These are phyloP conservation scores for Lachnellula willkommii DNA, from an alignment of 2,329 filamentous ascomycete genomes.

Conservation along the genomic window DNA sequence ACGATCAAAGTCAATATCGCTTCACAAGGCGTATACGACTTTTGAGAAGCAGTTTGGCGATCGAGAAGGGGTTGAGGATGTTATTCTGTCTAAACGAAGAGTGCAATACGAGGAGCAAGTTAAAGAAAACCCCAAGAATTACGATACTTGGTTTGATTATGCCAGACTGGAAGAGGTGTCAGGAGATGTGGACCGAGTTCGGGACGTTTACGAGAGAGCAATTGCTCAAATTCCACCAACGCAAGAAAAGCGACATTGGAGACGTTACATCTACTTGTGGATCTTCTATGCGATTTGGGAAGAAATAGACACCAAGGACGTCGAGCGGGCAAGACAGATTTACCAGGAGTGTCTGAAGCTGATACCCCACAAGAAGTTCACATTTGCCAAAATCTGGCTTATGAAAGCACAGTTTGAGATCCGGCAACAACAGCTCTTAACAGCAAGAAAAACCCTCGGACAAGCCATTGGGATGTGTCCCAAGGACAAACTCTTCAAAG, in stretches of 20 bases:
- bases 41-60: slow-evolving; percentile 99
- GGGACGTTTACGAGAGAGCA: slow-evolving; percentile 91
- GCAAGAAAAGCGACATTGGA: slow-evolving; percentile 95
- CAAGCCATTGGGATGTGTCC: slow-evolving; percentile 90
- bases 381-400: slow-evolving; percentile 94
- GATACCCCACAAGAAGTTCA: slow-evolving; percentile 94
- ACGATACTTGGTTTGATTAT: slow-evolving; percentile 96
- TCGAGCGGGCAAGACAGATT: slow-evolving; percentile 76
- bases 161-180: slow-evolving; percentile 83
- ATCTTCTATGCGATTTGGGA: slow-evolving; percentile 96
- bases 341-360: slow-evolving; percentile 84
- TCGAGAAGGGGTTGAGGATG: slow-evolving; percentile 86
- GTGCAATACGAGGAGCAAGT: slow-evolving; percentile 93
- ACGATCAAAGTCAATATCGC: slow-evolving; percentile 72
- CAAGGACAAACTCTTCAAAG: slow-evolving; percentile 91
- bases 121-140: slow-evolving; percentile 91
- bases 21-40: slow-evolving; percentile 93
- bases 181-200: slow-evolving; percentile 74
- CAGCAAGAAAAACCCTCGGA: slow-evolving; percentile 83
- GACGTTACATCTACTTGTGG: slow-evolving; percentile 96
- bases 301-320: slow-evolving; percentile 77
- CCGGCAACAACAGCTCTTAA: slow-evolving; percentile 72
- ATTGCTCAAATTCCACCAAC: slow-evolving; percentile 94
- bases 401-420: slow-evolving; percentile 91
- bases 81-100: slow-evolving; percentile 87